A percentile compares a stretch with the other conserved stretches of the same genome.
Evolutionary conservation across 2,329 filamentous ascomycete species (phyloP).

Genomic region (Paramyrothecium roridum): DNA sequence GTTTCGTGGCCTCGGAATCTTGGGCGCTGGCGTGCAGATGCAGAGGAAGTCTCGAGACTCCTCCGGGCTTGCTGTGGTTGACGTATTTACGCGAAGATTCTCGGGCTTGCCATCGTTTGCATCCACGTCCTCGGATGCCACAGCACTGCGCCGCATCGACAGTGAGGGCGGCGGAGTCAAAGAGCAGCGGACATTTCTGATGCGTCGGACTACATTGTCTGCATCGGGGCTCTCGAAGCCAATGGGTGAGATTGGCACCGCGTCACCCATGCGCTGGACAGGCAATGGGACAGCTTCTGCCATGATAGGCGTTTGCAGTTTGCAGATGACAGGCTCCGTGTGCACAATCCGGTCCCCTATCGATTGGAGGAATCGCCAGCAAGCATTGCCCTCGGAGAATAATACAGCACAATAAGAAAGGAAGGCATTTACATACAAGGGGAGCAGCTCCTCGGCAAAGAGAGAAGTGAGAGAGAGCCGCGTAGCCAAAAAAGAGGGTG

Average conservation of each 20-base stretch:
- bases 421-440: neutral
- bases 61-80: constrained; percentile 23
- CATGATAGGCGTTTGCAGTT: neutral
- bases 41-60: constrained; percentile 45
- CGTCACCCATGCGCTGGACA: neutral
- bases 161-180: neutral
- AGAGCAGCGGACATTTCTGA: neutral
- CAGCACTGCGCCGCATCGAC: constrained; percentile 37
- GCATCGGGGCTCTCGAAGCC: neutral
- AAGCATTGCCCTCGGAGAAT: no score
- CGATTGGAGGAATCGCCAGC: no score
- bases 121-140: constrained; percentile 42
- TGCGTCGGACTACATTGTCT: neutral
- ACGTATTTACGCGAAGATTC: constrained; percentile 22
- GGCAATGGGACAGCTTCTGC: neutral
- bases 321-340: neutral
- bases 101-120: constrained; percentile 33
- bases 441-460: neutral
- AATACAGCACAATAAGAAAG: no score
- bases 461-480: neutral
- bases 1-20: constrained; percentile 57
- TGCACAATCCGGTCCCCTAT: no score
- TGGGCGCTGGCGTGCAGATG: constrained; percentile 53
- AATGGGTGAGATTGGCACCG: neutral
- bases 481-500: neutral